These are phyloP conservation scores for Vitis amurensis DNA, from an alignment of 164 flowering plant genomes.

Conservation along the genomic window DNA sequence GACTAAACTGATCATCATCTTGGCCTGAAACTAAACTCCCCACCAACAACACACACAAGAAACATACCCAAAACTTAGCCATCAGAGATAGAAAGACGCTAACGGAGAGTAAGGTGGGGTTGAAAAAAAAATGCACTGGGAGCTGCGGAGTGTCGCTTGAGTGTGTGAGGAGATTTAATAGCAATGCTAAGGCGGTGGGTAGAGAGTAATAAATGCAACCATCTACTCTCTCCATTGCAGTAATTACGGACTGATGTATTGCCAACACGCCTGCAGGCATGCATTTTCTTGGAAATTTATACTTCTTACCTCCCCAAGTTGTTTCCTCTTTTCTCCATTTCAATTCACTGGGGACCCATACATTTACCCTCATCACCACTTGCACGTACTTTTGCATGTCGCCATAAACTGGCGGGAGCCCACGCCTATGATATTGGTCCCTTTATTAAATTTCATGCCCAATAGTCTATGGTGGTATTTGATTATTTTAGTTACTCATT, in stretches of 20 bases:
- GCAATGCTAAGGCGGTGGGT: slow-evolving; percentile 22
- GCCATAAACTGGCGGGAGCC: no score
- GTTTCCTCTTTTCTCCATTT: no score
- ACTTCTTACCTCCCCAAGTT: not conserved
- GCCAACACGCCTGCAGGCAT: not conserved
- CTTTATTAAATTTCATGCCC: no score
- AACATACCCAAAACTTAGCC: slow-evolving; percentile 10
- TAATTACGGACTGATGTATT: slow-evolving; percentile 1
- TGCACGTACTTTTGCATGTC: no score
- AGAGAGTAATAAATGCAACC: slow-evolving; percentile 28
- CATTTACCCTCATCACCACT: not conserved
- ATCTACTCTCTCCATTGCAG: slow-evolving; percentile 32
- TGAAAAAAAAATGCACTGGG: no score
- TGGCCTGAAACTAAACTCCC: slow-evolving; percentile 7
- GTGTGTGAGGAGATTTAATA: slow-evolving; percentile 11
- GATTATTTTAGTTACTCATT: no score
- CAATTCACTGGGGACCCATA: no score
- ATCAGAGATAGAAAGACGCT: slow-evolving; percentile 9
- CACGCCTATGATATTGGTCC: no score
- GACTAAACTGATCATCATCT: slow-evolving; percentile 15
- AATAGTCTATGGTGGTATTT: no score
- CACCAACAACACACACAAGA: slow-evolving; percentile 5
- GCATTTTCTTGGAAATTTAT: not conserved
- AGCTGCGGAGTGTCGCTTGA: not conserved
- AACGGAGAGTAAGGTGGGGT: not conserved